These are phyloP conservation scores for Scytalidium lignicola DNA, from an alignment of 2,329 filamentous ascomycete genomes.

Conservation along the genomic window DNA sequence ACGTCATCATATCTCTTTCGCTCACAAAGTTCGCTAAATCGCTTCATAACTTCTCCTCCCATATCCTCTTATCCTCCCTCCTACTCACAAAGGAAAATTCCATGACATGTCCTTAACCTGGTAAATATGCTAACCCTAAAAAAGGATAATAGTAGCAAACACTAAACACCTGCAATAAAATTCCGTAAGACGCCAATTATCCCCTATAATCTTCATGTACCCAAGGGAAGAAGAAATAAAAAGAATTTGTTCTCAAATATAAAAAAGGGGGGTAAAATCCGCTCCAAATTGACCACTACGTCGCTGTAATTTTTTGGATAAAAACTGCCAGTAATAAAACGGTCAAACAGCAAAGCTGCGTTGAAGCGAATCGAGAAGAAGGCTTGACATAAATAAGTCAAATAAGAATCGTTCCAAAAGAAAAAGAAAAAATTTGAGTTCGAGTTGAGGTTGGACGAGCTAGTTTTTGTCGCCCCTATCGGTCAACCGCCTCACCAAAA, in stretches of 20 bases:
- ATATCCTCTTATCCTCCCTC: background rate
- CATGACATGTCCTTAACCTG: background rate
- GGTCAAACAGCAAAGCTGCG: background rate
- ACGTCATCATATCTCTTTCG: background rate
- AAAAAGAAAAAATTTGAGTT: background rate
- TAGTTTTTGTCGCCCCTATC: no score
- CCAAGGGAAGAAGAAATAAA: background rate
- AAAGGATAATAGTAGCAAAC: background rate
- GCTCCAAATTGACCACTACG: background rate
- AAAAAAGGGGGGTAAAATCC: background rate
- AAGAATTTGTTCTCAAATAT: background rate
- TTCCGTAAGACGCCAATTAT: background rate
- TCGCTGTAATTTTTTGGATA: background rate
- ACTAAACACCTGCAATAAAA: background rate
- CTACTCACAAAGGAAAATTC: background rate
- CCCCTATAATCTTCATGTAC: background rate
- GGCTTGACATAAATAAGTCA: background rate
- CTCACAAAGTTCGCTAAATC: background rate
- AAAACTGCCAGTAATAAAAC: background rate
- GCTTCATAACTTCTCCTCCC: background rate
- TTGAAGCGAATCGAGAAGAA: background rate
- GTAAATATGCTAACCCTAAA: background rate
- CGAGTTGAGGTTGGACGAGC: background rate
- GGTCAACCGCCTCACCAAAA: background rate
- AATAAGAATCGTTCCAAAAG: background rate